Conservation (phyloP, 1,284 basidiomycete genomes). For the Ceratobasidium sp. region DNA sequence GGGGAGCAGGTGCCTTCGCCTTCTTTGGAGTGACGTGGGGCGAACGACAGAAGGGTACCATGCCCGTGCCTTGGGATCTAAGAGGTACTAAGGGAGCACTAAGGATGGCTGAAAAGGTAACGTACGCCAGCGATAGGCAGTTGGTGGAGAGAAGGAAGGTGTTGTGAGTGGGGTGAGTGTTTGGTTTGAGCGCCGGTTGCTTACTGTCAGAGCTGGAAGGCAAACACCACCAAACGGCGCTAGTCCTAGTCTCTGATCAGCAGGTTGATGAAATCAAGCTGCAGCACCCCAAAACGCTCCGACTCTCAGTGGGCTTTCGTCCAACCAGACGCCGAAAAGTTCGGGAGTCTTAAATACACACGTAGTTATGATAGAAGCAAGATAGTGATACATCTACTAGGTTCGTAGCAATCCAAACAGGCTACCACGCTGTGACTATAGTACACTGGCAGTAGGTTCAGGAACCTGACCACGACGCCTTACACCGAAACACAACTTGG, state of each 20-base stretch:
- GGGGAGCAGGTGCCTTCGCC: slow-evolving; percentile 62
- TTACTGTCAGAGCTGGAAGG: slow-evolving; percentile 66
- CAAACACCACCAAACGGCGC: slow-evolving; percentile 63
- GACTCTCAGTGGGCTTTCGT: no score
- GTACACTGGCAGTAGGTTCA: no score
- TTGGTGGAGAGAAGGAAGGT: slow-evolving; percentile 92
- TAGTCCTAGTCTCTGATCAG: slow-evolving; percentile 34
- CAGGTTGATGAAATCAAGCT: no score
- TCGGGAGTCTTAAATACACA: no score
- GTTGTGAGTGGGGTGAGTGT: slow-evolving; percentile 80
- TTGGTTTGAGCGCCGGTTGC: slow-evolving; percentile 72
- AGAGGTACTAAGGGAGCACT: slow-evolving; percentile 65
- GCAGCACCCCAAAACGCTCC: no score
- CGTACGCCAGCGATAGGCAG: slow-evolving; percentile 94
- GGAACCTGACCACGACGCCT: no score
- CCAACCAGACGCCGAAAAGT: no score
- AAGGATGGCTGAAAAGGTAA: slow-evolving; percentile 76
- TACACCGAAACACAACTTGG: no score
- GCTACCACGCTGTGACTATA: no score
- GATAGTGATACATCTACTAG: no score
- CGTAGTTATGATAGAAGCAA: no score
- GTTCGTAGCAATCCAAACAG: no score
- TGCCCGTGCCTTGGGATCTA: slow-evolving; percentile 76
- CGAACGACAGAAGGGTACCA: slow-evolving; percentile 86
- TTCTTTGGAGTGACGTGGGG: slow-evolving; percentile 77